Evolutionary conservation across 108 stramenopile genomes (phyloP).

Genomic region (Skeletonema costatum): DNA sequence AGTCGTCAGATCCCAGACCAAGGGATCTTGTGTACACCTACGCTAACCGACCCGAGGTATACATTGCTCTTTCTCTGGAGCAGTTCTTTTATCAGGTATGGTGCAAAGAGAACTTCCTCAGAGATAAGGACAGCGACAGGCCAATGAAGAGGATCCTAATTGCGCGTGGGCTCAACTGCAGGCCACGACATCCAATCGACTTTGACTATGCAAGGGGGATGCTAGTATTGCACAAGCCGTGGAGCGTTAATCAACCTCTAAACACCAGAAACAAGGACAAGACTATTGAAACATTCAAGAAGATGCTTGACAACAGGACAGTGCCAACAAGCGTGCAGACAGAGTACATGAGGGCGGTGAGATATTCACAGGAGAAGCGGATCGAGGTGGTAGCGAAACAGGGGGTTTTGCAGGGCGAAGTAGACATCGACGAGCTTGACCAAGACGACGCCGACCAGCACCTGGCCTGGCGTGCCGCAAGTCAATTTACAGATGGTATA

Average conservation of each 20-base stretch:
- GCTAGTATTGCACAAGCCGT: conserved; percentile 19
- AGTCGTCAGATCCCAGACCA: neutral
- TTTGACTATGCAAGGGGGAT: conserved; percentile 22
- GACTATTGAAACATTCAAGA: neutral
- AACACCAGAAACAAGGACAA: neutral
- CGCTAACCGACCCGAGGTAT: neutral
- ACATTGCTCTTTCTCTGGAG: neutral
- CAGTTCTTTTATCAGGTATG: neutral
- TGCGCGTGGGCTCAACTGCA: conserved; percentile 1
- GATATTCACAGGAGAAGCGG: neutral
- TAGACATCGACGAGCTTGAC: neutral
- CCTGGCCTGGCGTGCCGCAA: neutral
- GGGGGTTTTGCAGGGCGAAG: neutral
- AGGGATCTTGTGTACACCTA: neutral
- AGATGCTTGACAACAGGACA: neutral
- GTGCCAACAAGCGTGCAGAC: neutral
- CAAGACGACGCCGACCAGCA: neutral
- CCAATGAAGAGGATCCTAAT: no score
- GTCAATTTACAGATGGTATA: neutral
- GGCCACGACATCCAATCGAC: neutral
- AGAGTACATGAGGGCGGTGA: neutral
- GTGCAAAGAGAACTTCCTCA: neutral
- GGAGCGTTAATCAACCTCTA: neutral
- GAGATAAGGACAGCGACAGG: neutral
- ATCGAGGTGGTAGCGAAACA: neutral